Conservation (phyloP, 164 flowering plant genomes). For the Berberis thunbergii region DNA sequence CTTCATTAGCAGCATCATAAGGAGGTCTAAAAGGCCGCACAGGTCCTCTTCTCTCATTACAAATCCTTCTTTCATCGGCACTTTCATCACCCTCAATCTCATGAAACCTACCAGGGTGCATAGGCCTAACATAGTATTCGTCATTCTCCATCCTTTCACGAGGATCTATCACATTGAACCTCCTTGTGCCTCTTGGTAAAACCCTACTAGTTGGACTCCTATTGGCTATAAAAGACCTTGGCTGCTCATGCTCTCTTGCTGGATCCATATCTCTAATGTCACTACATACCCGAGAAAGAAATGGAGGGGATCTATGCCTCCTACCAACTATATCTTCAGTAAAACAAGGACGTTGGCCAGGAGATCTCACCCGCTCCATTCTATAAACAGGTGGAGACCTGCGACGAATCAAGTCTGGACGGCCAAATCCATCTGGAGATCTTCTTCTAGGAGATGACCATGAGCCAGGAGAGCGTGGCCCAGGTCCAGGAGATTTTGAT, state of each 20-base stretch:
- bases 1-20: conserved; percentile 22
- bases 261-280: conserved; percentile 43
- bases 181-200: conserved; percentile 30
- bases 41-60: conserved; percentile 38
- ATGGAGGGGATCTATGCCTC: conserved; percentile 42
- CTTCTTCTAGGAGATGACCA: conserved; percentile 55
- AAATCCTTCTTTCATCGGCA: conserved; percentile 41
- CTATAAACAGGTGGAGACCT: conserved; percentile 45
- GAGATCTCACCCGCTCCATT: conserved; percentile 44
- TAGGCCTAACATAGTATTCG: conserved; percentile 31
- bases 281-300: conserved; percentile 19
- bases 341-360: conserved; percentile 32
- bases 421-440: conserved; percentile 48
- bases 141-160: conserved; percentile 42
- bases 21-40: conserved; percentile 39
- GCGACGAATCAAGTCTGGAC: conserved; percentile 26
- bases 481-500: conserved; percentile 49
- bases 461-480: conserved; percentile 45
- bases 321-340: conserved; percentile 31
- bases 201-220: conserved; percentile 39
- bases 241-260: conserved; percentile 29
- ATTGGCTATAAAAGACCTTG: conserved; percentile 24
- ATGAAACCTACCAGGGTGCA: conserved; percentile 32
- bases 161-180: conserved; percentile 34
- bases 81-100: conserved; percentile 34